Evolutionary conservation across 495 filamentous ascomycete genomes (phyloP).

Genomic region (Aspergillus homomorphus): DNA sequence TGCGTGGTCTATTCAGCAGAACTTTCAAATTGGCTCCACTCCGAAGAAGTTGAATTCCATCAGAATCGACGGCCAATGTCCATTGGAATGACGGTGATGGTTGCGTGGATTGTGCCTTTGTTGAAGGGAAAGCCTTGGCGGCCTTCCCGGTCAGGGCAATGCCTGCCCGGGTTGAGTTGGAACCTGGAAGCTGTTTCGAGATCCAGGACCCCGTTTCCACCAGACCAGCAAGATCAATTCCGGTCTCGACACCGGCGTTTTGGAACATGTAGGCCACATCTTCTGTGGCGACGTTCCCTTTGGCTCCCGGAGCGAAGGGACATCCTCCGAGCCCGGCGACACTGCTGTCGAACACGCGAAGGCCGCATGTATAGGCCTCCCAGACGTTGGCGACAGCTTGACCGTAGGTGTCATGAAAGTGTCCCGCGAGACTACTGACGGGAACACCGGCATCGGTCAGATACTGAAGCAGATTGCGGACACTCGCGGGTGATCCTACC

Average conservation of each 20-base stretch:
- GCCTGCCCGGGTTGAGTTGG: constrained; percentile 33
- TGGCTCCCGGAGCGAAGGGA: constrained; percentile 46
- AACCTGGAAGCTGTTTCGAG: constrained; percentile 24
- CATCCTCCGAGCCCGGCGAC: constrained; percentile 46
- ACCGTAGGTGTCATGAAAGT: constrained; percentile 49
- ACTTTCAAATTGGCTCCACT: constrained; percentile 30
- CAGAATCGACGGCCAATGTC: constrained; percentile 12
- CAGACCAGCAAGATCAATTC: constrained; percentile 33
- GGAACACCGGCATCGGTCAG: constrained; percentile 28
- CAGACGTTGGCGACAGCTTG: constrained; percentile 43
- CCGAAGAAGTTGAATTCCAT: constrained; percentile 21
- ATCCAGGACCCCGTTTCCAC: constrained; percentile 40
- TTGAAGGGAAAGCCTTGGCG: neutral
- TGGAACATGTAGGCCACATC: constrained; percentile 44
- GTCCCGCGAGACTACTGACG: constrained; percentile 32
- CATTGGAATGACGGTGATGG: constrained; percentile 8
- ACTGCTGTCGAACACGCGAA: constrained; percentile 44
- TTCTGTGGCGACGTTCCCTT: constrained; percentile 44
- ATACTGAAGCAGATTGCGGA: constrained; percentile 28
- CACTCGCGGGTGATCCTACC: constrained; percentile 32
- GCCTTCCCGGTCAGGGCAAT: constrained; percentile 24
- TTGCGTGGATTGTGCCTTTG: neutral
- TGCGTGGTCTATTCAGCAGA: constrained; percentile 30
- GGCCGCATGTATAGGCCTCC: constrained; percentile 38
- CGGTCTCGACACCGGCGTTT: constrained; percentile 36